These are phyloP conservation scores for Pseudogymnoascus sp. DNA, from an alignment of 2,329 filamentous ascomycete species.

Conservation along the genomic window DNA sequence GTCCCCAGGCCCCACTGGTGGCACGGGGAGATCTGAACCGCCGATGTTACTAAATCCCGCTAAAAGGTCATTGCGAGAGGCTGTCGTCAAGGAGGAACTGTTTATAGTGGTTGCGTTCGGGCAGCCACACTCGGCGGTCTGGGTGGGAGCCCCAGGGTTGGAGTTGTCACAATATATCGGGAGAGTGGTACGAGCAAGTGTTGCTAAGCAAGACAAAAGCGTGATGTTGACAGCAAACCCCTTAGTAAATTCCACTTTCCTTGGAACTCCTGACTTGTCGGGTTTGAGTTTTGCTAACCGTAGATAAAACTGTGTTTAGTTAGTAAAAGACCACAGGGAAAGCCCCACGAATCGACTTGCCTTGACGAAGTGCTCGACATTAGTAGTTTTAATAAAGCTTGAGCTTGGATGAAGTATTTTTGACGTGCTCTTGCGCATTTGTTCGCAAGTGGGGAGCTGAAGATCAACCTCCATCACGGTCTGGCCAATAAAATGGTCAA, in stretches of 20 bases:
- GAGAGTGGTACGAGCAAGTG: slow-evolving; percentile 60
- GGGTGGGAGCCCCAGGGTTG: slow-evolving; percentile 31
- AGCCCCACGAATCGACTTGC: slow-evolving; percentile 31
- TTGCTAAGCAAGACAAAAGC: slow-evolving; percentile 64
- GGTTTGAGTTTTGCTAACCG: slow-evolving; percentile 61
- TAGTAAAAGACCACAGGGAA: background rate
- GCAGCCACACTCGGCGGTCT: slow-evolving; percentile 50
- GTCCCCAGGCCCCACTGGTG: slow-evolving; percentile 21
- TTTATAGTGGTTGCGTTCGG: slow-evolving; percentile 43
- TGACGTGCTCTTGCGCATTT: slow-evolving; percentile 53
- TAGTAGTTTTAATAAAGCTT: slow-evolving; percentile 63
- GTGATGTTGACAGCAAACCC: slow-evolving; percentile 41
- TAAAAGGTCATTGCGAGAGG: background rate
- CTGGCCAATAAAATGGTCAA: slow-evolving; percentile 53
- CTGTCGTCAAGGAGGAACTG: slow-evolving; percentile 11
- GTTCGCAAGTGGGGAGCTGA: slow-evolving; percentile 61
- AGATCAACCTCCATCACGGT: slow-evolving; percentile 72
- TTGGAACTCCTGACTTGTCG: slow-evolving; percentile 45
- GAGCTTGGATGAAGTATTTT: slow-evolving; percentile 62
- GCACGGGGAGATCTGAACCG: slow-evolving; percentile 36
- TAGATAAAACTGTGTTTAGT: slow-evolving; percentile 53
- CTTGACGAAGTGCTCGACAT: slow-evolving; percentile 74
- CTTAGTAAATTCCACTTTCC: slow-evolving; percentile 51
- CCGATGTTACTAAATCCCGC: slow-evolving; percentile 17
- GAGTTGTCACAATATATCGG: slow-evolving; percentile 57